Evolutionary conservation across 768 basidiomycete species (phyloP), one percentile per base, ranked within the genome.

Genomic region (Trametes meyenii): DNA sequence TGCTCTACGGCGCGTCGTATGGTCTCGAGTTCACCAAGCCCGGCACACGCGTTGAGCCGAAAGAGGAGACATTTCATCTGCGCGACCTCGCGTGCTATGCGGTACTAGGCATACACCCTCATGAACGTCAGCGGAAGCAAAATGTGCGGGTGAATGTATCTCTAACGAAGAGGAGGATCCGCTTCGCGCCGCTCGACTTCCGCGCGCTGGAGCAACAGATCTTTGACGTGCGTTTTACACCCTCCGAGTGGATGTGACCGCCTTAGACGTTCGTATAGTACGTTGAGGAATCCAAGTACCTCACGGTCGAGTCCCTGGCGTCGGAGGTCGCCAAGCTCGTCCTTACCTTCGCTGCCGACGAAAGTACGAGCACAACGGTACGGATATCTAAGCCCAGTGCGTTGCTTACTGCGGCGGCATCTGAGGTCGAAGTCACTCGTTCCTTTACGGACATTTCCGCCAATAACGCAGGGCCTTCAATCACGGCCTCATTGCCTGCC

Each of bases 301-400:
- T 82, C 23, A 93, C 90, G 0, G 74, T 93, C 43, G 91, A 94
- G 70, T 83, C 89, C 1, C 74, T 93, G n/a, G 80, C 83, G 4
- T 84, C 87, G 6, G 75, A 74, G 17, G 77, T 87, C 19, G 83
- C 89, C 0, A 70, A 75, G 12, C 75, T 79, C 42, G 74, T 81
- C 1, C 76, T 90, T 16, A 50, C 68, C 12, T 59, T 71, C 21
- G 62, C 68, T 57, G 66, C 67, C 11, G 55, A 65, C 12, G 50
- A 60, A 1, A 45, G 65, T 0, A 67, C 70, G 38, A 49, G 58
- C 3, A 77, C 88, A 11, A 81, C 79, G 0, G 78, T 93, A 24
- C 78, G 80, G n/a, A 78, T 84, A 8, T 81, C 85, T 7, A 95
- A 95, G 70, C 88, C 90, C 12, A 81, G 80, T 35, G 92, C 91